These are phyloP conservation scores for Ulmus americana DNA, from an alignment of 331 rosid genomes.

Conservation along the genomic window DNA sequence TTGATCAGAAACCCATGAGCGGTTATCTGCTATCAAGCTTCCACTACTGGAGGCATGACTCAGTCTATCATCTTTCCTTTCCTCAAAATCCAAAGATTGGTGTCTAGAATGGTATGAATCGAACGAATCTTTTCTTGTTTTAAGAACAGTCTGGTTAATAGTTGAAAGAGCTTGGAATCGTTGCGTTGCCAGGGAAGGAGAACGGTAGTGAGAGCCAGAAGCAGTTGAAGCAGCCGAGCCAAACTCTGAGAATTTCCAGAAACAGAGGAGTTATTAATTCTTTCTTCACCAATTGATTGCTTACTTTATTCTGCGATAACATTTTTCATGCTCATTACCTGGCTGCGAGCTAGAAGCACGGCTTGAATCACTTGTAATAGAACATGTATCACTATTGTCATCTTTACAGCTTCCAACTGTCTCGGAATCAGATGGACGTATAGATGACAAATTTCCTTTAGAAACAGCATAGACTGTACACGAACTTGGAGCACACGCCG, in stretches of 20 bases:
- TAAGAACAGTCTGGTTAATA: conserved; percentile 49
- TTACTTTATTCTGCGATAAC: background rate
- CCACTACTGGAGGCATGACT: conserved; percentile 44
- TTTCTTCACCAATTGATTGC: conserved; percentile 4
- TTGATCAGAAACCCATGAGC: conserved; percentile 45
- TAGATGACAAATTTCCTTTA: conserved; percentile 62
- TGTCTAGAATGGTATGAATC: conserved; percentile 39
- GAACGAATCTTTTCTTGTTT: conserved; percentile 26
- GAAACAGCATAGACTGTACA: conserved; percentile 75
- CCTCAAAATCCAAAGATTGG: conserved; percentile 49
- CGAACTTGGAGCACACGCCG: conserved; percentile 57
- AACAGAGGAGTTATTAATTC: conserved; percentile 4
- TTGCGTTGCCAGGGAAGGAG: conserved; percentile 60
- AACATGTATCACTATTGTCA: conserved; percentile 51
- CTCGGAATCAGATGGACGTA: conserved; percentile 49
- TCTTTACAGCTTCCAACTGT: conserved; percentile 38
- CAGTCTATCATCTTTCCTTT: conserved; percentile 29
- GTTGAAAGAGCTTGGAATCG: conserved; percentile 74
- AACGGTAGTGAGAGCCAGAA: conserved; percentile 39
- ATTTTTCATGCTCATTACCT: conserved; percentile 35
- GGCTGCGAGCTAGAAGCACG: conserved; percentile 45
- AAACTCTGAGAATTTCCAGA: conserved; percentile 41
- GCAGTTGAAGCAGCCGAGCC: conserved; percentile 38
- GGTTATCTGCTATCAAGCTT: conserved; percentile 43
- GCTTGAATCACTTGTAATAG: conserved; percentile 49